These are phyloP conservation scores for Orbilia brochopaga DNA, from an alignment of 2,329 filamentous ascomycete genomes.

Conservation along the genomic window DNA sequence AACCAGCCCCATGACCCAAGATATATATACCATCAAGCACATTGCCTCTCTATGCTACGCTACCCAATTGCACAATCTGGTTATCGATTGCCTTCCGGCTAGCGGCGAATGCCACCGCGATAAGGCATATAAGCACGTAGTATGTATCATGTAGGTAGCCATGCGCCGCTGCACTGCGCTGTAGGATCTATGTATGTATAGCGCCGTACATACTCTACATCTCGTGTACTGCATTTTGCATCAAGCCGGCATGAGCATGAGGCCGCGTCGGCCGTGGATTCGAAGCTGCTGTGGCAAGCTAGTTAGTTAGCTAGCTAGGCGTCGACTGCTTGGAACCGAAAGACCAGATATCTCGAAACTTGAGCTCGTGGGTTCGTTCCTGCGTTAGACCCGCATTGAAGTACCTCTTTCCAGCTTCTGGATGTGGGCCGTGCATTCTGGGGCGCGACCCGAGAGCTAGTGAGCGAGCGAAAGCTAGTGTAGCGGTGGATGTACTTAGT, in stretches of 20 bases:
- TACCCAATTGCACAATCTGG: constrained; percentile 20
- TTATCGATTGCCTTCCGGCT: constrained; percentile 48
- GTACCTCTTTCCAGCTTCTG: constrained; percentile 22
- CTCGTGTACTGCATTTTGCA: not conserved
- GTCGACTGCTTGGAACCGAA: constrained; percentile 4
- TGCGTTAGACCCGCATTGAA: constrained; percentile 36
- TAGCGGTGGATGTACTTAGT: not conserved
- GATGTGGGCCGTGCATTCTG: constrained; percentile 12
- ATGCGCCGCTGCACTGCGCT: too few species aligned
- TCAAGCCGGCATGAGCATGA: not conserved
- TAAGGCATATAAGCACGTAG: constrained; percentile 31
- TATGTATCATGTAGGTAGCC: too few species aligned
- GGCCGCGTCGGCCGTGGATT: too few species aligned
- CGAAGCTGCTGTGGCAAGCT: too few species aligned
- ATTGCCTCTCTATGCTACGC: not conserved
- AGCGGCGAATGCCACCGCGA: constrained; percentile 41
- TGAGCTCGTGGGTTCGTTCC: constrained; percentile 27
- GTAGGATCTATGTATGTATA: too few species aligned
- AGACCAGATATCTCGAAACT: constrained; percentile 37
- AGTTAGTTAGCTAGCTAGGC: too few species aligned
- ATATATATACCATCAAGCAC: too few species aligned
- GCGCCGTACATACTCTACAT: too few species aligned
- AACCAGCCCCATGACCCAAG: not conserved
- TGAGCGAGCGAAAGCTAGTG: too few species aligned
- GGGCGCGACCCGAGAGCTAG: too few species aligned